Percentiles rank a stretch among this genome's conserved stretches.
Evolutionary conservation across 169 alveolate species (phyloP).

Genomic region (Cryptosporidium sp.): DNA sequence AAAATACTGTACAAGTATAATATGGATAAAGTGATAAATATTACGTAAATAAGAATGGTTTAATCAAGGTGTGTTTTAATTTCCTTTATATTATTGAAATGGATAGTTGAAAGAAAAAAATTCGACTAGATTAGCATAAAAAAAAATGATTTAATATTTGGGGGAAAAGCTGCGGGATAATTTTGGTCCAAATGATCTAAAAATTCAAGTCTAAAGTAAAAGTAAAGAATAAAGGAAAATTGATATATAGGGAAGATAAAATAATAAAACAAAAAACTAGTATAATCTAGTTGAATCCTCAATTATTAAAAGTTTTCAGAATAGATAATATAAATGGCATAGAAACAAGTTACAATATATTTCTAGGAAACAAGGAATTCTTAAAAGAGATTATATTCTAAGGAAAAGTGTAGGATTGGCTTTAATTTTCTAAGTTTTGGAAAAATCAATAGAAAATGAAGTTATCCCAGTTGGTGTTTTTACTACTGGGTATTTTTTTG

Average conservation of each 20-base stretch:
- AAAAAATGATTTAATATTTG: not conserved
- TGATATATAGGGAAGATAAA: not conserved
- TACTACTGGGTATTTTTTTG: constrained; percentile 8
- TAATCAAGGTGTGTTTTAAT: not conserved
- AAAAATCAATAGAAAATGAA: not conserved
- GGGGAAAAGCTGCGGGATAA: constrained; percentile 45
- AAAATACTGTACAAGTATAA: not conserved
- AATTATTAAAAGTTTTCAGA: not conserved
- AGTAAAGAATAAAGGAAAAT: not conserved
- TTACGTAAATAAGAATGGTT: not conserved
- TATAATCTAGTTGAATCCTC: not conserved
- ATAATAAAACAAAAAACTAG: not conserved
- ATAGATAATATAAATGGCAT: not conserved
- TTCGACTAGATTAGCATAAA: too few species aligned
- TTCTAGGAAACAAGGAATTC: not conserved
- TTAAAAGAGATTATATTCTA: not conserved
- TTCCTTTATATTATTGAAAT: not conserved
- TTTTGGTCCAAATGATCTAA: not conserved
- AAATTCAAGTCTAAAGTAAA: constrained; percentile 16
- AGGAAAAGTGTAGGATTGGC: not conserved
- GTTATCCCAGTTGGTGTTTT: not conserved
- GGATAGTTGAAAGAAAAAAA: not conserved
- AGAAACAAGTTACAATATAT: not conserved
- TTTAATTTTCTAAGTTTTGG: not conserved
- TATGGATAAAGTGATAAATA: not conserved